Base-by-base conservation (phyloP, 345 rosid species). In the Eucalyptus curtisii region DNA sequence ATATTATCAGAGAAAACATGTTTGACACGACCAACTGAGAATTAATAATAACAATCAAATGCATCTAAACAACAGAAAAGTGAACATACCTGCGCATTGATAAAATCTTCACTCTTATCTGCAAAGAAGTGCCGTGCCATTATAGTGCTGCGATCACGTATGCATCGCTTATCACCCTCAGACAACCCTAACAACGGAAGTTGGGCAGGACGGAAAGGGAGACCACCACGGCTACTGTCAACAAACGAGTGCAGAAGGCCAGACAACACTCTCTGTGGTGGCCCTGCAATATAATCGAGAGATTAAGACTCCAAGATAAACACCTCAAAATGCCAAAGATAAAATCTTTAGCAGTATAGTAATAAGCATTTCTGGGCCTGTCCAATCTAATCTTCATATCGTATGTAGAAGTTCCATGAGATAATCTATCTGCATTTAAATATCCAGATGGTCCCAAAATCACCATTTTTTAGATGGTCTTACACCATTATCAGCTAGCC, bases 81-180 rank as follows among this genome's bases (percentile, higher is more conserved):
- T 22, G 22, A 10, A 47, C 53, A n/a, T 5, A 98, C 99, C 99
- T 98, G 99, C 81, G 95, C 92, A 92, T 95, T 94, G 61, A 98
- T 95, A 91, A 95, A 98, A 91, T 97, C 97, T 90, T 98, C 99
- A 91, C 92, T 94, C 92, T 93, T 95, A 91, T 96, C 99, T 5
- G 99, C 96, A 88, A 97, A 98, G 91, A 98, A 93, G 86, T 98
- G 99, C 0, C 99, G 94, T 53, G 99, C 99, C 99, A 98, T 97
- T 90, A 98, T 97, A 92, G 96, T 96, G 93, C 99, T 97, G 86
- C 99, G 99, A 89, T 98, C 98, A n/a, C 98, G 99, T 91, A 98
- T 97, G 91, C 99, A 98, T 90, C 94, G 96, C 91, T 97, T 98
- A 93, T 98, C 99, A 92, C 95, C 94, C 91, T 93, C 93, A 76